phyloP scores from a whole-genome alignment of 768 basidiomycete genomes.

The Leucocoprinus birnbaumii region DNA sequence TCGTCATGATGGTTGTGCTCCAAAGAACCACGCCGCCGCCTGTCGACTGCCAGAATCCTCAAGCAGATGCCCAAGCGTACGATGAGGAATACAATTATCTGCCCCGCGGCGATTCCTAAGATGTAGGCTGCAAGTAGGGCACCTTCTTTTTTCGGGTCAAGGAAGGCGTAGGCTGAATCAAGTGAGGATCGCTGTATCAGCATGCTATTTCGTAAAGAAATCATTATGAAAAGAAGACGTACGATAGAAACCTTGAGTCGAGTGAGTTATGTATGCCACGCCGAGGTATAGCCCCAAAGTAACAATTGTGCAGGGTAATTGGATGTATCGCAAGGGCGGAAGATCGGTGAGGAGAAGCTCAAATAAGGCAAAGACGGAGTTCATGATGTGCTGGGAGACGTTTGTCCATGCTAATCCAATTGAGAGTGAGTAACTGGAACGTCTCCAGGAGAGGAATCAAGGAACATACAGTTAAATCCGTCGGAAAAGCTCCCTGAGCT shows the following conservation, averaged over 20 bases:
- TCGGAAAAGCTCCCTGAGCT: constrained; percentile 6
- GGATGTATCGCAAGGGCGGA: constrained; percentile 49
- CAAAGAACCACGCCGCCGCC: too few relatives aligned
- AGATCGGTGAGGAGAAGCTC: constrained; percentile 56
- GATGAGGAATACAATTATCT: constrained; percentile 47
- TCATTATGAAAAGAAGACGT: constrained; percentile 19
- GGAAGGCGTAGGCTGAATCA: constrained; percentile 64
- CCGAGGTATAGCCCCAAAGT: constrained; percentile 57
- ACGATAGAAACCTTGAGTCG: constrained; percentile 66
- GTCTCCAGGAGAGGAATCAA: too few relatives aligned
- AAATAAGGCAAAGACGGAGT: constrained; percentile 50
- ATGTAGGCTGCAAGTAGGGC: constrained; percentile 58
- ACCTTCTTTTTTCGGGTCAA: constrained; percentile 46
- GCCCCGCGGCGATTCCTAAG: constrained; percentile 52
- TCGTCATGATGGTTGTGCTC: too few relatives aligned
- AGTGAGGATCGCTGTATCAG: too few relatives aligned
- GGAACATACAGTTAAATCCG: background rate
- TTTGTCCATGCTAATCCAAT: constrained; percentile 49
- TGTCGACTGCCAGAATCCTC: constrained; percentile 19
- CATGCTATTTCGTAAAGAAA: too few relatives aligned
- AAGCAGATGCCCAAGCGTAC: constrained; percentile 39
- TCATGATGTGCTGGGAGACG: constrained; percentile 60
- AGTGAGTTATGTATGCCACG: constrained; percentile 65
- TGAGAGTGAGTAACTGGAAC: background rate
- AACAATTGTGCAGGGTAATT: constrained; percentile 43